Evolutionary conservation across 495 filamentous ascomycete genomes (phyloP).

Genomic region (Xylaria longipes): DNA sequence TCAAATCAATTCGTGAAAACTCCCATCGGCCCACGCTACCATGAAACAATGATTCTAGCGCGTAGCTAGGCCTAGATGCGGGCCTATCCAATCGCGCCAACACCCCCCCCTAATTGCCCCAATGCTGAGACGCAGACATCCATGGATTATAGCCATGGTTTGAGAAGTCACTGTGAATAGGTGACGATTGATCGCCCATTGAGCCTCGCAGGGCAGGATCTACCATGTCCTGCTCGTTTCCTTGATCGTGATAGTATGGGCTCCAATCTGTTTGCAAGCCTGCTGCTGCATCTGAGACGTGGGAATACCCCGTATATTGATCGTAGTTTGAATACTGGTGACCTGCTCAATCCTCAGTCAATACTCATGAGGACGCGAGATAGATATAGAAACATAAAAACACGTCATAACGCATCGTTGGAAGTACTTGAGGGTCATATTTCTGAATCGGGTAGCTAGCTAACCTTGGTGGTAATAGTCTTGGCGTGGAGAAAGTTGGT

Average conservation of each 20-base stretch:
- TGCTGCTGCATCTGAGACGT: conserved; percentile 30
- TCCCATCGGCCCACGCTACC: conserved; percentile 13
- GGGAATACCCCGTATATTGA: conserved; percentile 36
- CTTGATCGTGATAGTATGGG: conserved; percentile 33
- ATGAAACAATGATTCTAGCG: conserved; percentile 16
- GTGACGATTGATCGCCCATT: conserved; percentile 39
- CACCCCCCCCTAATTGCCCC: conserved; percentile 35
- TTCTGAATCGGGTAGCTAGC: conserved; percentile 28
- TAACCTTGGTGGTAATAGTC: conserved; percentile 40
- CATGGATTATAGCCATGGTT: conserved; percentile 36
- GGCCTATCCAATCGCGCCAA: conserved; percentile 6
- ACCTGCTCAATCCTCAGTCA: conserved; percentile 33
- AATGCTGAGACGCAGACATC: conserved; percentile 41
- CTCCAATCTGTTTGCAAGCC: conserved; percentile 37
- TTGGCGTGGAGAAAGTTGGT: conserved; percentile 36
- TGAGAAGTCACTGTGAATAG: conserved; percentile 36
- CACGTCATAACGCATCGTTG: not conserved
- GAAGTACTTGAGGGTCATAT: not conserved
- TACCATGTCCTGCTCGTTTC: conserved; percentile 38
- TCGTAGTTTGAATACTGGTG: conserved; percentile 38
- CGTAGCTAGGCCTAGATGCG: not conserved
- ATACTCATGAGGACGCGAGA: not conserved
- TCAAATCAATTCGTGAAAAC: conserved; percentile 22
- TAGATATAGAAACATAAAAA: not conserved
- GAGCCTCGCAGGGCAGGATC: conserved; percentile 39